Conservation (phyloP, 768 basidiomycete species). For the Pleurotus salmoneostramineus region DNA sequence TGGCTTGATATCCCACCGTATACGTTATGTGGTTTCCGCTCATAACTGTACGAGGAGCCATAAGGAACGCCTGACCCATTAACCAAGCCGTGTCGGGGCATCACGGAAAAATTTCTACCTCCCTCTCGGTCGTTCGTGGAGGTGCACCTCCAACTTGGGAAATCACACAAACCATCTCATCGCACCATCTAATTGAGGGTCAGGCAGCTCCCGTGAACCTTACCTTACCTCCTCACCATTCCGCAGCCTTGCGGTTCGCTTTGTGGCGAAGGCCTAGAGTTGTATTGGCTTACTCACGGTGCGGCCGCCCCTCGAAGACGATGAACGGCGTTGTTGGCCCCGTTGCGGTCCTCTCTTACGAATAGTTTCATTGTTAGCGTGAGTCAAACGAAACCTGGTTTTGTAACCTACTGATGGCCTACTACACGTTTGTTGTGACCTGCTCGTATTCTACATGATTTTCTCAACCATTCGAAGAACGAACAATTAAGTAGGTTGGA, state of each 20-base stretch:
- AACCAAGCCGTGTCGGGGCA: no score
- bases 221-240: background rate
- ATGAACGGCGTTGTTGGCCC: background rate
- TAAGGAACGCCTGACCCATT: no score
- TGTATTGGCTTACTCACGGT: background rate
- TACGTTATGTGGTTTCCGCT: background rate
- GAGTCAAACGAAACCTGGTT: background rate
- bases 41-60: background rate
- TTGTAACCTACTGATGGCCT: background rate
- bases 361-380: background rate
- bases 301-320: conserved; percentile 1
- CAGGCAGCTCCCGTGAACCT: background rate
- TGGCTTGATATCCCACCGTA: background rate
- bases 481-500: no score
- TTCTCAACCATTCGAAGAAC: no score
- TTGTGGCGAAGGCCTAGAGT: background rate
- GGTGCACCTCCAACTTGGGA: background rate
- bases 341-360: background rate
- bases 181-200: background rate
- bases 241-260: no score
- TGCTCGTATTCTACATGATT: no score
- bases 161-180: no score
- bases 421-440: background rate
- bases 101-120: no score
- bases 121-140: background rate